Conservation (phyloP, 139 green algal species). For the Micractinium sp. region DNA sequence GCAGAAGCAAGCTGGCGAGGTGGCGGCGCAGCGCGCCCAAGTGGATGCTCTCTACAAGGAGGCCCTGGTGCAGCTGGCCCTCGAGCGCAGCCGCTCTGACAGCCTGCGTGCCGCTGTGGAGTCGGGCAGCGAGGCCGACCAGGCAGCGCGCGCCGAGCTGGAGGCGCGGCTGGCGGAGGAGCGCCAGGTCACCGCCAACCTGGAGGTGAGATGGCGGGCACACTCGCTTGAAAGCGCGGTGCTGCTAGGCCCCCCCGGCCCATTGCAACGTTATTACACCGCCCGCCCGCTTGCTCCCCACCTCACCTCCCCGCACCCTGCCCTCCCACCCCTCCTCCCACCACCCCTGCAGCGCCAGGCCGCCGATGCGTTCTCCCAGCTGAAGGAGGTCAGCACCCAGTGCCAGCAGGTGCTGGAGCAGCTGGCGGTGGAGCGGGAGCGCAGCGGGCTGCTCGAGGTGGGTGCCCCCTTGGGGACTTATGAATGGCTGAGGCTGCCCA, state of each 20-base stretch:
- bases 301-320: background rate
- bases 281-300: background rate
- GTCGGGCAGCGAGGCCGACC: background rate
- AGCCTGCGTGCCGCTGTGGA: background rate
- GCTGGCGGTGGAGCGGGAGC: constrained; percentile 11
- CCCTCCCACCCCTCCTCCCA: background rate
- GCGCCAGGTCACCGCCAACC: background rate
- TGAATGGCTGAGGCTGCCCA: background rate
- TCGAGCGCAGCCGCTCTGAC: background rate
- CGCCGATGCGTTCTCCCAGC: background rate
- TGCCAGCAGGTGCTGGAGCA: background rate
- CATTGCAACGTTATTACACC: no score
- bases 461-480: background rate
- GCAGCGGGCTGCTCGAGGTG: background rate
- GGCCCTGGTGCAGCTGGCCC: background rate
- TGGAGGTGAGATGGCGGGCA: background rate
- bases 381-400: background rate
- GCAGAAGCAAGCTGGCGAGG: background rate
- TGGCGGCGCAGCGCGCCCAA: background rate
- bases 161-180: background rate
- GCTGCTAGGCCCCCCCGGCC: no score
- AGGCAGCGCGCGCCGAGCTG: background rate
- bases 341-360: background rate
- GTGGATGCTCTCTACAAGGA: background rate
- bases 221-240: background rate